Percentiles rank a stretch among this genome's conserved stretches.
These are phyloP conservation scores for Oryza glumipatula DNA, from an alignment of 176 grass and related monocot genomes.

Conservation along the genomic window DNA sequence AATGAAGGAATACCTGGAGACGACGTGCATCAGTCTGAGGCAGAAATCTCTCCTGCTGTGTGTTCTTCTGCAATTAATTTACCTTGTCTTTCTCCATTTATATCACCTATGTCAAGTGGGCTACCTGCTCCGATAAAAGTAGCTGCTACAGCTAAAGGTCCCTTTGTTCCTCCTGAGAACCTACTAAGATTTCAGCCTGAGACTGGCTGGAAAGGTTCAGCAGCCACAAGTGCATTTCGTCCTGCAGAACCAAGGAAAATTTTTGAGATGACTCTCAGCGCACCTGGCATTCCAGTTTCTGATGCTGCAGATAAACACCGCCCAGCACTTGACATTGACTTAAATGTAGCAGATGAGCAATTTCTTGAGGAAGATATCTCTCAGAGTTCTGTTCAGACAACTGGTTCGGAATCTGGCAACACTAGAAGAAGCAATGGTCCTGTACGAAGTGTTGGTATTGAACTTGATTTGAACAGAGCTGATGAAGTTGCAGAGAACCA, in stretches of 20 bases:
- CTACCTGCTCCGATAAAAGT: conserved; percentile 65
- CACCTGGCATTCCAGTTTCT: conserved; percentile 43
- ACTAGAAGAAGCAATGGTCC: conserved; percentile 37
- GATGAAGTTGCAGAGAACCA: conserved; percentile 65
- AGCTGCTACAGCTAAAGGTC: conserved; percentile 67
- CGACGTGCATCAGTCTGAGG: conserved; percentile 57
- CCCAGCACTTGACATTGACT: conserved; percentile 64
- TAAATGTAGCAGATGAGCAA: conserved; percentile 82
- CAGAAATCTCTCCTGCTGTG: conserved; percentile 41
- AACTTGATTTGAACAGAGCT: conserved; percentile 77
- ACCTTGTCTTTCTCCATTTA: conserved; percentile 39
- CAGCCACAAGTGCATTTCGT: conserved; percentile 84
- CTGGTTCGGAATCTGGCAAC: conserved; percentile 51
- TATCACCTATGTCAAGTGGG: conserved; percentile 47
- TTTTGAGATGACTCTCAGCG: conserved; percentile 55
- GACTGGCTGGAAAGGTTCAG: conserved; percentile 85
- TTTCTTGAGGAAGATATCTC: conserved; percentile 56
- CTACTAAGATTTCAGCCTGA: conserved; percentile 66
- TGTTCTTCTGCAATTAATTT: conserved; percentile 45
- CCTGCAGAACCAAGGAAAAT: conserved; percentile 66
- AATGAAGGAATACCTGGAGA: conserved; percentile 76
- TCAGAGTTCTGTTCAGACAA: conserved; percentile 56
- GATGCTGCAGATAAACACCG: conserved; percentile 53
- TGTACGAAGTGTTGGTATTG: conserved; percentile 49
- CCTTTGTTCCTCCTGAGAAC: conserved; percentile 77